Evolutionary conservation across 768 basidiomycete species (phyloP), one percentile per base, ranked within the genome.

Genomic region (Lactarius quietus): DNA sequence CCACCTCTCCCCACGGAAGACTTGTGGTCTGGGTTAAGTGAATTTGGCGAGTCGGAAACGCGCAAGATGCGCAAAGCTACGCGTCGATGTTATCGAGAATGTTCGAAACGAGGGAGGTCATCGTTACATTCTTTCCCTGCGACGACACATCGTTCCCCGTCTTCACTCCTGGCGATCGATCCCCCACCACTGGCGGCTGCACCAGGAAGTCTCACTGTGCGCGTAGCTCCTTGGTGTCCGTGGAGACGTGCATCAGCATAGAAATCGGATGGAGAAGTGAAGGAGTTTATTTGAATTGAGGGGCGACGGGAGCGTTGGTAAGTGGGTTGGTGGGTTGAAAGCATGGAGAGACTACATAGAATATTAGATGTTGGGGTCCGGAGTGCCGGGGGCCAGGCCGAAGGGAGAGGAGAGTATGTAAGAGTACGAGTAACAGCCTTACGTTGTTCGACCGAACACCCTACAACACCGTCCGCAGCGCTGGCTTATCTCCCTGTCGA

Each of bases 91-190:
- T n/a, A 48, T 23, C 3, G 10, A 6, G 33, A 28, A 51, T 5
- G 23, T 51, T 51, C 26, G 23, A 51, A 51, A 51, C 23, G 48
- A 15, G 23, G 38, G 38, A 38, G 39, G 10, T 41, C 26, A 51
- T 15, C 7, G 48, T 51, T 65, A 90, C 90, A 90, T 79, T 91
- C 90, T 74, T 84, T 85, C n/a, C 90, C 90, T 1, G 90, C 84
- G 14, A 92, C 87, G 2, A 85, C 89, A 75, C 88, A 90, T 70
- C 85, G 76, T 41, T 70, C 72, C 1, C 86, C 87, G 69, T 92
- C 90, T 66, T 86, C 85, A 67, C 82, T 86, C 70, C 82, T 85
- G 28, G 88, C 82, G 52, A 93, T 84, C 1, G 84, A 77, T 0
- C 88, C 89, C 38, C 87, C 87, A 57, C 90, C 88, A 64, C 74